These are phyloP conservation scores for Huntiella decipiens DNA, from an alignment of 2,329 filamentous ascomycete species.

Conservation along the genomic window DNA sequence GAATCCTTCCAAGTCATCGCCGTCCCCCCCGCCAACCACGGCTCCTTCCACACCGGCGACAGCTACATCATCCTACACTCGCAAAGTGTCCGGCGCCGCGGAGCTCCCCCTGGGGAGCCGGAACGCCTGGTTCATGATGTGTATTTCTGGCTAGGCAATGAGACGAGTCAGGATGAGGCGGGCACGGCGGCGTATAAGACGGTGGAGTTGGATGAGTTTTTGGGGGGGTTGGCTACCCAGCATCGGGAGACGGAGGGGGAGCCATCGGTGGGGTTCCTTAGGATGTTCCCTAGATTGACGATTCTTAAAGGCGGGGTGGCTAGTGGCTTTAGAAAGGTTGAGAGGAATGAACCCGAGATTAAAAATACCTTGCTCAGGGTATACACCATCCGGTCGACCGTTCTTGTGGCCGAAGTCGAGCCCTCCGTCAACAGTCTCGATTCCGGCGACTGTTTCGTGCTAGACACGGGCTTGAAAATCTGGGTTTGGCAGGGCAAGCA, in stretches of 20 bases:
- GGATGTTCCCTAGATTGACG: constrained; percentile 39
- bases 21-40: constrained; percentile 36
- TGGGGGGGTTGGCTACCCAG: constrained; percentile 41
- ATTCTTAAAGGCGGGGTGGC: constrained; percentile 41
- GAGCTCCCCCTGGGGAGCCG: constrained; percentile 17
- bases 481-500: constrained; percentile 50
- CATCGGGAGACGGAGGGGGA: constrained; percentile 43
- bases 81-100: constrained; percentile 26
- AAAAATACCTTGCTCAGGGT: constrained; percentile 37
- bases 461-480: constrained; percentile 44
- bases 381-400: constrained; percentile 34
- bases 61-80: constrained; percentile 48
- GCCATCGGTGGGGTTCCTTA: constrained; percentile 40
- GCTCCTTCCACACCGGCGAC: constrained; percentile 47
- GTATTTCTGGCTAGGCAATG: constrained; percentile 50
- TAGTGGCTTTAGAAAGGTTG: constrained; percentile 46
- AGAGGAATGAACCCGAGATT: constrained; percentile 24
- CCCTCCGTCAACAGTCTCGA: constrained; percentile 43
- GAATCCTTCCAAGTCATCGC: constrained; percentile 46
- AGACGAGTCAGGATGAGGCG: constrained; percentile 49
- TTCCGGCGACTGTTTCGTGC: constrained; percentile 45
- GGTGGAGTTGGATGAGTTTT: constrained; percentile 49
- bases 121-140: constrained; percentile 41
- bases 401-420: constrained; percentile 39
- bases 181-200: constrained; percentile 53